Evolutionary conservation across 352 stramenopile species (phyloP), one percentile per base, ranked within the genome.

Genomic region (Globisporangium canariense): DNA sequence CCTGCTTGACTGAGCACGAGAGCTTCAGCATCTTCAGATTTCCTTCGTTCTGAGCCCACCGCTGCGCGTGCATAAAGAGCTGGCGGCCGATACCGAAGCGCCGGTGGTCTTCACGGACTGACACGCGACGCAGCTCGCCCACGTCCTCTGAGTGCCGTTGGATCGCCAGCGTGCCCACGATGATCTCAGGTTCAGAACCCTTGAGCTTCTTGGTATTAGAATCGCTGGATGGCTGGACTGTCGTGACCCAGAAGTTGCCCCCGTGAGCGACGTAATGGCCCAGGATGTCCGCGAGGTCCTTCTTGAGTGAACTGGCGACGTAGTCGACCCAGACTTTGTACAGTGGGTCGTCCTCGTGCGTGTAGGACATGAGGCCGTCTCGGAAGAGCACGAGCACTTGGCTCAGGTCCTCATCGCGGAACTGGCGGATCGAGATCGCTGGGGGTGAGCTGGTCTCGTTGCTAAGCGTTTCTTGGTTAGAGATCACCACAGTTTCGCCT

Each of bases 111-210:
- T 58, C 30, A 58, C 72, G 65, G 34, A 85, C 78, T 1, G 76
- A 83, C 68, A 87, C 66, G 46, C 78, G 70, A 2, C 78, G 74
- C 52, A 76, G 56, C 62, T 73, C 65, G 28, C 65, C 66, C 5
- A 56, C 25, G 45, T 41, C 43, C 2, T 53, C 8, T 1, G 11
- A 22, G 32, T 67, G 71, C 41, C 41, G 40, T 22, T 73, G 49
- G 22, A 72, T 25, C n/a, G 47, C 68, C 1, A 71, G 58, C 10
- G 62, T 69, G 18, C 53, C 65, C 9, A 65, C 55, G 5, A 75
- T n/a, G 25, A 22, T 11, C 40, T 45, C 40, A 45, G 2, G 10
- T 1, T 14, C 3, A 45, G n/a, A n/a, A n/a, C 36, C 1, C 36
- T 45, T 13, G 40, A 16, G 40, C 10, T 55, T 25, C 25, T 55